Conservation (phyloP, 2,329 filamentous ascomycete genomes). For the Fusarium cyanostomum region DNA sequence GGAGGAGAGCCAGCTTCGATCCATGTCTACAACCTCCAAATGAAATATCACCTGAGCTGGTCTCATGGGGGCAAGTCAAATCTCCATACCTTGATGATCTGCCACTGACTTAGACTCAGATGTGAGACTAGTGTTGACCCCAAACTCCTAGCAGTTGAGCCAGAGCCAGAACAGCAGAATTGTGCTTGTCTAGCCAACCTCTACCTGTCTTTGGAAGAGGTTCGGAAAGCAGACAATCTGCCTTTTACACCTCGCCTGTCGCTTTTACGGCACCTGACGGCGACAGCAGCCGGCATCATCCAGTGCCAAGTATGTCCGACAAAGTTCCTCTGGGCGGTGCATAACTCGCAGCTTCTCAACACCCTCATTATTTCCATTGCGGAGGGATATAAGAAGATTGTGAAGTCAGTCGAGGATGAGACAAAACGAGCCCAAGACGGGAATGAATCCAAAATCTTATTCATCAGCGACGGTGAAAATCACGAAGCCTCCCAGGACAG, state of each 20-base stretch:
- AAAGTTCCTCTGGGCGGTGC: conserved; percentile 42
- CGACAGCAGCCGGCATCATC: conserved; percentile 24
- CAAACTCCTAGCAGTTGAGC: conserved; percentile 4
- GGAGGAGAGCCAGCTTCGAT: conserved; percentile 15
- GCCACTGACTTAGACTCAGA: conserved; percentile 23
- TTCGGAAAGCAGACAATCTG: conserved; percentile 30
- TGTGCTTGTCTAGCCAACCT: conserved; percentile 40
- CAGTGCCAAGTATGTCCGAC: conserved; percentile 38
- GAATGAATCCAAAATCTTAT: conserved; percentile 26
- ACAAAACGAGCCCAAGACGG: conserved; percentile 24
- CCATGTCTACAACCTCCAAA: conserved; percentile 20
- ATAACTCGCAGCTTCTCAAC: conserved; percentile 40
- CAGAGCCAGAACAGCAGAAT: conserved; percentile 18
- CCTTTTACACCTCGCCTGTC: conserved; percentile 31
- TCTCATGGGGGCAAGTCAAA: conserved; percentile 26
- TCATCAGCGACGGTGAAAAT: conserved; percentile 20
- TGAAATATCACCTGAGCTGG: conserved; percentile 7
- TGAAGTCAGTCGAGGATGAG: conserved; percentile 35
- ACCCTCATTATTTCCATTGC: conserved; percentile 39
- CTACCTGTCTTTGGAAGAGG: conserved; percentile 40
- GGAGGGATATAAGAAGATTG: conserved; percentile 38
- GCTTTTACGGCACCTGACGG: conserved; percentile 28
- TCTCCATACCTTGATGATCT: not conserved
- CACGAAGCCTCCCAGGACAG: not conserved
- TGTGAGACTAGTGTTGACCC: conserved; percentile 33